phyloP scores from a whole-genome alignment of 1,284 basidiomycete species.

The Apiotrichum laibachii region DNA sequence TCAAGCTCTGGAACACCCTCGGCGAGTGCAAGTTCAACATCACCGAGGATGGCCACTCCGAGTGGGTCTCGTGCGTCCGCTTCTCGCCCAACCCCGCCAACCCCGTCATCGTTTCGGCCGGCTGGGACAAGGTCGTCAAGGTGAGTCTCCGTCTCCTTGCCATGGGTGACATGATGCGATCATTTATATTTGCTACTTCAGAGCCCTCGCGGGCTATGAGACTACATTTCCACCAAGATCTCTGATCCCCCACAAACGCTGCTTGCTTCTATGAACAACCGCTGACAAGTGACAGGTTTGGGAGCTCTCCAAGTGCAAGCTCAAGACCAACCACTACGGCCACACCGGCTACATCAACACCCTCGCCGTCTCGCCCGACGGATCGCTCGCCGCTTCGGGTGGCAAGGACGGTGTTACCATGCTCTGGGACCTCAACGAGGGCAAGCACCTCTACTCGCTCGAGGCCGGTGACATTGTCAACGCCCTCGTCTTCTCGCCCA shows the following conservation, averaged over 20 bases:
- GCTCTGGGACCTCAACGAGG: constrained; percentile 99
- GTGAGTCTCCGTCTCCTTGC: constrained; percentile 59
- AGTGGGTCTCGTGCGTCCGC: constrained; percentile 99
- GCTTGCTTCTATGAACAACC: constrained; percentile 1
- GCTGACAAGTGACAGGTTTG: constrained; percentile 69
- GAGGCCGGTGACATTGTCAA: constrained; percentile 99
- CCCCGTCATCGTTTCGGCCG: constrained; percentile 97
- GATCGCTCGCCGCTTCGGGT: constrained; percentile 97
- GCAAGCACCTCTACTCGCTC: constrained; percentile 99
- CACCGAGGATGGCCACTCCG: constrained; percentile 94
- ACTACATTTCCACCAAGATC: constrained; percentile 72
- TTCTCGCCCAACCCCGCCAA: constrained; percentile 98
- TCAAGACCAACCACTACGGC: constrained; percentile 99
- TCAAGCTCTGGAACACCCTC: constrained; percentile 99
- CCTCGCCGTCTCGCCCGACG: constrained; percentile 97
- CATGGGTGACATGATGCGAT: constrained; percentile 55
- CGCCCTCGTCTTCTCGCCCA: constrained; percentile 98
- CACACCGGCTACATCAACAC: constrained; percentile 99
- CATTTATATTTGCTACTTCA: constrained; percentile 79
- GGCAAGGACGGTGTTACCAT: constrained; percentile 99
- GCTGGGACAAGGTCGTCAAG: constrained; percentile 99
- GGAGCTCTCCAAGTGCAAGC: constrained; percentile 99
- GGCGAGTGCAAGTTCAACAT: constrained; percentile 99
- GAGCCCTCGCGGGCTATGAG: constrained; percentile 68
- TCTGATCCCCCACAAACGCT: constrained; percentile 55